These are phyloP conservation scores for Lipomyces sp. DNA, from an alignment of 805 yeast genomes.

Conservation along the genomic window DNA sequence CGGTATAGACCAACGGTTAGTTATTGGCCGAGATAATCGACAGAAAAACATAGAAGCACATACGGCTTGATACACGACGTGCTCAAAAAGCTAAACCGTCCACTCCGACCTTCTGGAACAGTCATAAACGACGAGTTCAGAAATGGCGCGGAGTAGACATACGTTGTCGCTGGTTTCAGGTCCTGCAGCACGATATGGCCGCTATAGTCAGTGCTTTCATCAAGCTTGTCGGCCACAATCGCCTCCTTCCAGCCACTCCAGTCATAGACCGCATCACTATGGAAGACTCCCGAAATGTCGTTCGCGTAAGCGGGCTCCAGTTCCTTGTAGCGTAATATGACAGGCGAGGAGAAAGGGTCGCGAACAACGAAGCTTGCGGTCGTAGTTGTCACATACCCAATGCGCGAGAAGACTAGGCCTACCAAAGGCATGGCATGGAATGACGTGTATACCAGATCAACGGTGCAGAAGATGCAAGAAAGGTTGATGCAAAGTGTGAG, in stretches of 20 bases:
- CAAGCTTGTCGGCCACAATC: not conserved
- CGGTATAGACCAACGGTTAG: too few species aligned
- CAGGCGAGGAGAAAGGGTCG: constrained; percentile 11
- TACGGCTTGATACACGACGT: constrained; percentile 32
- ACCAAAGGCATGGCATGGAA: constrained; percentile 15
- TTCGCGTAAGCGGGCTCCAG: constrained; percentile 1
- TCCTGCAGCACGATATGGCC: constrained; percentile 7
- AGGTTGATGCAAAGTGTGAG: constrained; percentile 11
- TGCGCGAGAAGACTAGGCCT: constrained; percentile 21
- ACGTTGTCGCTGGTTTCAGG: constrained; percentile 21
- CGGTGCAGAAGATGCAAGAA: constrained; percentile 3
- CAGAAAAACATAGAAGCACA: not conserved
- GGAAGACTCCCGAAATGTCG: not conserved
- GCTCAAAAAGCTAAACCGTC: constrained; percentile 26
- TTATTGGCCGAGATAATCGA: not conserved
- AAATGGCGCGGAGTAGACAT: constrained; percentile 12
- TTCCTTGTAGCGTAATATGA: constrained; percentile 9
- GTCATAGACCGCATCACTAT: not conserved
- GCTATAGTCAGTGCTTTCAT: constrained; percentile 21
- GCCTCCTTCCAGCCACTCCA: constrained; percentile 1
- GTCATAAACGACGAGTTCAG: constrained; percentile 28
- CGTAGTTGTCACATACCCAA: constrained; percentile 25
- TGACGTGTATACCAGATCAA: constrained; percentile 23
- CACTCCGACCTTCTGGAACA: constrained; percentile 9
- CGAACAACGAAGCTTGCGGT: constrained; percentile 23